These are phyloP conservation scores for Pyrenophora seminiperda DNA, from an alignment of 2,329 filamentous ascomycete genomes.

Conservation along the genomic window DNA sequence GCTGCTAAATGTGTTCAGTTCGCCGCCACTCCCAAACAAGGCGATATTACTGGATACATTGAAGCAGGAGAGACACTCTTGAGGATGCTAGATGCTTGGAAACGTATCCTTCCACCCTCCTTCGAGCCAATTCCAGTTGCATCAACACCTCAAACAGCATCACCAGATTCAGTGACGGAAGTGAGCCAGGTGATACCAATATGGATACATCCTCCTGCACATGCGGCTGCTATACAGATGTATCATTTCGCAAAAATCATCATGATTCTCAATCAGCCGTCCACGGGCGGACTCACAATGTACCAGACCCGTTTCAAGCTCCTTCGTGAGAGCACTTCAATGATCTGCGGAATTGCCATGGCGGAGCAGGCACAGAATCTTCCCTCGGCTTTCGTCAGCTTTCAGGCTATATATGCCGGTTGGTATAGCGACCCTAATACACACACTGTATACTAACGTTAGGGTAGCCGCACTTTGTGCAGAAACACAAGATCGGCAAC, in stretches of 20 bases:
- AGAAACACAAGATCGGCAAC: slow-evolving; percentile 27
- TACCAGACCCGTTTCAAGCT: slow-evolving; percentile 53
- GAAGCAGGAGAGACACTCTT: slow-evolving; percentile 54
- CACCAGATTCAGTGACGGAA: slow-evolving; percentile 10
- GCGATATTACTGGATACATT: slow-evolving; percentile 47
- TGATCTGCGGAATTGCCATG: slow-evolving; percentile 58
- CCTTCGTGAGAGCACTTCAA: slow-evolving; percentile 54
- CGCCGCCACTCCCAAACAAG: slow-evolving; percentile 56
- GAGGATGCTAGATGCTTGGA: slow-evolving; percentile 58
- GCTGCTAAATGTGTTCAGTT: slow-evolving; percentile 64
- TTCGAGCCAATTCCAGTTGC: slow-evolving; percentile 51
- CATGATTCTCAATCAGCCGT: slow-evolving; percentile 59
- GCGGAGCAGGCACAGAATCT: slow-evolving; percentile 41
- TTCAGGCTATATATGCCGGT: slow-evolving; percentile 41
- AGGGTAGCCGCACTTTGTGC: slow-evolving; percentile 26
- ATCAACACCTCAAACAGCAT: slow-evolving; percentile 6
- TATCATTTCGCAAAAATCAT: slow-evolving; percentile 60
- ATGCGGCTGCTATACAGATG: slow-evolving; percentile 56
- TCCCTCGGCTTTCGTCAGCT: slow-evolving; percentile 37
- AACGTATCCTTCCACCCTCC: slow-evolving; percentile 49
- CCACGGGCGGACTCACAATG: slow-evolving; percentile 55
- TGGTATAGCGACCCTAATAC: background rate
- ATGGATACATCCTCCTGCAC: slow-evolving; percentile 37
- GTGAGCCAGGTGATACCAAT: slow-evolving; percentile 21
- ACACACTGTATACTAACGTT: background rate